A percentile compares a stretch with the other conserved stretches of the same genome.
Evolutionary conservation across 805 yeast species (phyloP).

Genomic region (Kodamaea kaohsiungensis): DNA sequence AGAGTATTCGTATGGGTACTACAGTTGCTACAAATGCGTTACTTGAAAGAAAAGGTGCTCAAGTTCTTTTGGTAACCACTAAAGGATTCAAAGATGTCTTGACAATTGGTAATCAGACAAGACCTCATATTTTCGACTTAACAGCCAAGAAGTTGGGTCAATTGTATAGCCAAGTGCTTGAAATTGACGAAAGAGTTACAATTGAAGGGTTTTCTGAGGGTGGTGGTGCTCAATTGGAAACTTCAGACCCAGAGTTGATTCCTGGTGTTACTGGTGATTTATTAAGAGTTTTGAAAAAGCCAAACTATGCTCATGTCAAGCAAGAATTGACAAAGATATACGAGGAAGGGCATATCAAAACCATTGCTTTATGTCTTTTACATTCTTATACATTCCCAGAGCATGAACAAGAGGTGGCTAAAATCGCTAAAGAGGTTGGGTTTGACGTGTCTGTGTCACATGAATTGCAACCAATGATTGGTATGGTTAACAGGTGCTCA

Average conservation of each 20-base stretch:
- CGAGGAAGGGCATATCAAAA: conserved; percentile 22
- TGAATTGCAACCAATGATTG: conserved; percentile 45
- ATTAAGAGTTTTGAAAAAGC: conserved; percentile 31
- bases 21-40: conserved; percentile 96
- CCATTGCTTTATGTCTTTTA: conserved; percentile 39
- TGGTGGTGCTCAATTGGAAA: conserved; percentile 40
- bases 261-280: conserved; percentile 35
- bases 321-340: conserved; percentile 27
- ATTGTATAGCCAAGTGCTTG: conserved; percentile 74
- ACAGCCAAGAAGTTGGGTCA: conserved; percentile 70
- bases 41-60: conserved; percentile 88
- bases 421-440: conserved; percentile 37
- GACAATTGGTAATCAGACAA: conserved; percentile 84
- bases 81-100: conserved; percentile 85
- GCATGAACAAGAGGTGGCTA: conserved; percentile 37
- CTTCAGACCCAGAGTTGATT: conserved; percentile 18
- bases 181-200: conserved; percentile 89
- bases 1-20: conserved; percentile 84
- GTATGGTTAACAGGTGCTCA: conserved; percentile 41
- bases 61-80: conserved; percentile 82
- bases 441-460: conserved; percentile 42
- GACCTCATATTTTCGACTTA: conserved; percentile 88
- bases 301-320: conserved; percentile 27
- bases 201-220: conserved; percentile 74
- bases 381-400: conserved; percentile 44